A percentile compares a stretch with the other conserved stretches of the same genome.
Conservation (phyloP, 2,329 filamentous ascomycete species). For the Dactylellina haptotyla region DNA sequence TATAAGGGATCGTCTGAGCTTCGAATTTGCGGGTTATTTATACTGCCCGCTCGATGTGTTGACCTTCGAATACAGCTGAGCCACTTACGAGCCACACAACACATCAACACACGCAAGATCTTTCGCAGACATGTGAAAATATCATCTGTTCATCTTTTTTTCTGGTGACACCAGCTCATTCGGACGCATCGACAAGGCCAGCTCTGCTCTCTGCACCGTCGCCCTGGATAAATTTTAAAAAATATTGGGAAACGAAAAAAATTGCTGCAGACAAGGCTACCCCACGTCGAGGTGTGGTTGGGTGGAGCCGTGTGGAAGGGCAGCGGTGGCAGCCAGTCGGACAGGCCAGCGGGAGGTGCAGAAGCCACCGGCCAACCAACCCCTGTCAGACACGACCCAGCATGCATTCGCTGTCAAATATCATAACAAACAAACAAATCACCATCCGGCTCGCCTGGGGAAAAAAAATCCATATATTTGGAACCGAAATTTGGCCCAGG, state of each 20-base stretch:
- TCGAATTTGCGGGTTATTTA: too few species aligned
- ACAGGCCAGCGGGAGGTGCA: conserved; percentile 11
- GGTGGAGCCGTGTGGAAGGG: too few species aligned
- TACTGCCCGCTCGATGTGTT: too few species aligned
- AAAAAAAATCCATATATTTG: conserved; percentile 34
- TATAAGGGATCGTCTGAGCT: too few species aligned
- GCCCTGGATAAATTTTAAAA: neutral
- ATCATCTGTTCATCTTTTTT: too few species aligned
- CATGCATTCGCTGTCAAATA: conserved; percentile 36
- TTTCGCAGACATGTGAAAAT: too few species aligned
- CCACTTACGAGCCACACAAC: too few species aligned
- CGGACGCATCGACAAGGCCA: too few species aligned
- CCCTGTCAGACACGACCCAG: conserved; percentile 51
- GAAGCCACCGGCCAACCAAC: conserved; percentile 44
- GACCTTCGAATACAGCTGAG: too few species aligned
- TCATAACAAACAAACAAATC: conserved; percentile 45
- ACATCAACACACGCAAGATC: too few species aligned
- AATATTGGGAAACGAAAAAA: neutral
- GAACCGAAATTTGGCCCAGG: conserved; percentile 48
- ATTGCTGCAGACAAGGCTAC: neutral
- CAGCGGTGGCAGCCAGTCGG: conserved; percentile 36
- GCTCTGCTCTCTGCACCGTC: too few species aligned
- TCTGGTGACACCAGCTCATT: too few species aligned
- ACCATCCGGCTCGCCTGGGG: conserved; percentile 6
- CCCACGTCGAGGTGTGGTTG: conserved; percentile 1